Percentiles rank a stretch among this genome's conserved stretches.
phyloP scores from a whole-genome alignment of 345 rosid genomes.

The Dipteronia dyeriana region DNA sequence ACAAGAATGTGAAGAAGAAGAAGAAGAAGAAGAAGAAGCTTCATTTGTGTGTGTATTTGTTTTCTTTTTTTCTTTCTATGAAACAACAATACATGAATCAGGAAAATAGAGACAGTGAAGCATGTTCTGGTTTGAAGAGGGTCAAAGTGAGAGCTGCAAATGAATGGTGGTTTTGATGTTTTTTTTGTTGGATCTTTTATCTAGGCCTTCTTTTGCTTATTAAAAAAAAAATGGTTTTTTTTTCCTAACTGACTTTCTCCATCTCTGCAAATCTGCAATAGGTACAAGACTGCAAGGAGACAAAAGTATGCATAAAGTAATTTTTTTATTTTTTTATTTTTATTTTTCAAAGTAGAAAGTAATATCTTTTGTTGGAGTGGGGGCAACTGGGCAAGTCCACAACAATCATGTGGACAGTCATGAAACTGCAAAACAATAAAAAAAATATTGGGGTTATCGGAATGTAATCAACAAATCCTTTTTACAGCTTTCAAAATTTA shows the following conservation, averaged over 20 bases:
- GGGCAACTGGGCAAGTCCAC: slow-evolving; percentile 18
- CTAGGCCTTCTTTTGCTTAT: neutral
- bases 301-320: slow-evolving; percentile 9
- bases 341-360: slow-evolving; percentile 5
- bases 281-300: slow-evolving; percentile 7
- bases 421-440: neutral
- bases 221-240: neutral
- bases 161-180: neutral
- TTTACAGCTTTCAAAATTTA: no score
- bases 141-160: no score
- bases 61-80: slow-evolving; percentile 17
- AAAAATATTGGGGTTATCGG: no score
- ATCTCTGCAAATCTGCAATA: slow-evolving; percentile 14
- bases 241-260: neutral
- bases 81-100: slow-evolving; percentile 16
- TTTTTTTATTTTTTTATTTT: no score
- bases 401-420: slow-evolving; percentile 35
- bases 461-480: no score
- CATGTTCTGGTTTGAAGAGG: slow-evolving; percentile 4
- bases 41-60: slow-evolving; percentile 33
- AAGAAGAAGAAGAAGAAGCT: slow-evolving; percentile 29
- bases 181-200: slow-evolving; percentile 4
- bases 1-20: slow-evolving; percentile 36
- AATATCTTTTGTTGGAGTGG: slow-evolving; percentile 4
- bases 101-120: slow-evolving; percentile 24